phyloP scores from a whole-genome alignment of 768 basidiomycete genomes.

The Antrodiella citrinella region DNA sequence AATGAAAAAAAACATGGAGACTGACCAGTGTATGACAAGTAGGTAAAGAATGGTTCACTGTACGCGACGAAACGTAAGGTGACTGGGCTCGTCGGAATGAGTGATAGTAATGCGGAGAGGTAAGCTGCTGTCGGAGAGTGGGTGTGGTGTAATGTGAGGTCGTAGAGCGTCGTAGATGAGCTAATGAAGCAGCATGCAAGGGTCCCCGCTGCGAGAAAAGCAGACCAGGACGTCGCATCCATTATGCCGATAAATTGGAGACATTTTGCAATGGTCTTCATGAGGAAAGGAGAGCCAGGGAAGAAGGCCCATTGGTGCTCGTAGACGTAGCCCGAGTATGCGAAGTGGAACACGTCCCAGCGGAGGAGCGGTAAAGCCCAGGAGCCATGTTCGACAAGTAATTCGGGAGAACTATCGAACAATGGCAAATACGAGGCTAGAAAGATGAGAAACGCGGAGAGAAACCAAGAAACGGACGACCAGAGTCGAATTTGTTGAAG shows the following conservation, averaged over 20 bases:
- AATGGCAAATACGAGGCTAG: slow-evolving; percentile 13
- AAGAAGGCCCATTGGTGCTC: slow-evolving; percentile 90
- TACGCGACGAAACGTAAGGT: slow-evolving; percentile 67
- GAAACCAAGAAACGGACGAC: neutral
- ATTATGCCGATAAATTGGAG: neutral
- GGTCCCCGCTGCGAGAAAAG: slow-evolving; percentile 30
- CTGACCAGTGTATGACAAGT: slow-evolving; percentile 66
- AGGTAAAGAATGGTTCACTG: slow-evolving; percentile 82
- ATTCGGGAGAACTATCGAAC: slow-evolving; percentile 21
- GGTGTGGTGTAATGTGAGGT: slow-evolving; percentile 52
- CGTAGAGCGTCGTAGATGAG: slow-evolving; percentile 40
- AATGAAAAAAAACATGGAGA: no score
- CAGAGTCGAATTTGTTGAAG: slow-evolving; percentile 2
- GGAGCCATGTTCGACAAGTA: slow-evolving; percentile 1
- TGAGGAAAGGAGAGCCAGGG: slow-evolving; percentile 53
- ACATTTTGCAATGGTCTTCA: slow-evolving; percentile 25
- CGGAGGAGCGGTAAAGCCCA: slow-evolving; percentile 39
- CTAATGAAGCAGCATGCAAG: slow-evolving; percentile 24
- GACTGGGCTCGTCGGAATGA: slow-evolving; percentile 75
- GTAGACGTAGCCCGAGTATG: slow-evolving; percentile 45
- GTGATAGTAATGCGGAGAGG: slow-evolving; percentile 56
- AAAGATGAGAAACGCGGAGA: slow-evolving; percentile 8
- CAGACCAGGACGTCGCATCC: slow-evolving; percentile 9
- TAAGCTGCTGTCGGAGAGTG: slow-evolving; percentile 49
- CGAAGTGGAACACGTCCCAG: slow-evolving; percentile 91